Evolutionary conservation across 345 rosid genomes (phyloP), one percentile per base, ranked within the genome.

Genomic region (Euclidium syriacum): DNA sequence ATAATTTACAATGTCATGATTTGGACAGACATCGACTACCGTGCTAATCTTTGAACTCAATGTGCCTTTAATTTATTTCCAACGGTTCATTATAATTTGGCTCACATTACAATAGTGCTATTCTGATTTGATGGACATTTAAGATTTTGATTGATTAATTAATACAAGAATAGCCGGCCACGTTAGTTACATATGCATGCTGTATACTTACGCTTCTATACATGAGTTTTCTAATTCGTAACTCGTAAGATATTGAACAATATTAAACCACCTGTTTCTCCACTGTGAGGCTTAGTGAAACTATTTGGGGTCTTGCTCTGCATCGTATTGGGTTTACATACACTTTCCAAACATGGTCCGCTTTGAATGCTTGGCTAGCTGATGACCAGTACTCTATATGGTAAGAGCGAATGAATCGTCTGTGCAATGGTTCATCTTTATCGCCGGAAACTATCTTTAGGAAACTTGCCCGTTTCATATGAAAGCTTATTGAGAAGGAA

Each of bases 11-110:
- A 0, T 48, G 64, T 47, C 58, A 70, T 55, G 64, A 39, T 63
- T 17, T 62, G 56, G 69, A 70, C 69, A 47, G 58, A 55, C 69
- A 55, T 47, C 44, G 52, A 62, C 36, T 7, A 42, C 47, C 26
- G 67, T 43, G 62, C 51, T 63, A 47, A 70, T 30, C 44, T 42
- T 47, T 29, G 52, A 62, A 62, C 52, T 39, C 58, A 34, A 44
- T 14, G 18, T 38, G 52, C 55, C 55, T 36, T 70, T 25, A 53
- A 30, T 12, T 62, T 24, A 48, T 62, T 36, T 38, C 62, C 58
- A 48, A 33, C 23, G 47, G 35, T 63, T 36, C 70, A 62, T 62
- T 61, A 39, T 48, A 10, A 30, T 47, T 52, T 51, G 48, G 46
- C 42, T 59, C 18, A 67, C 58, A 39, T 42, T 33, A 68, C 53